A percentile compares a stretch with the other conserved stretches of the same genome.
These are phyloP conservation scores for Coniochaeta ligniaria DNA, from an alignment of 2,329 filamentous ascomycete species.

Conservation along the genomic window DNA sequence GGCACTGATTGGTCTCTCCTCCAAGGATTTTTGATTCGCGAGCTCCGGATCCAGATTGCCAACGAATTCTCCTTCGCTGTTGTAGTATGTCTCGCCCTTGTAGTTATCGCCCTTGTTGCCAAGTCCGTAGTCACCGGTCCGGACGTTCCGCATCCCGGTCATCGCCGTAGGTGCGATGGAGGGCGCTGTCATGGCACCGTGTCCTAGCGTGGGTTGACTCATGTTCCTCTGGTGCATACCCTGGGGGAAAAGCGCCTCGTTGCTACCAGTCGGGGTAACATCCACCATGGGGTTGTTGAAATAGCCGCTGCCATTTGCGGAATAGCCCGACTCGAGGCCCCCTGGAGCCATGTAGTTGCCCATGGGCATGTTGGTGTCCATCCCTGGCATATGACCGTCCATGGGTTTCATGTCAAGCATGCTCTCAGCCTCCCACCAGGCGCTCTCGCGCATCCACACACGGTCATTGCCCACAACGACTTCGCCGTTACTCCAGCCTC, in stretches of 20 bases:
- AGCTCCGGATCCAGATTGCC: constrained; percentile 70
- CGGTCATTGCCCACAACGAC: constrained; percentile 86
- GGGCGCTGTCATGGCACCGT: constrained; percentile 34
- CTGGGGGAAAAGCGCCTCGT: constrained; percentile 62
- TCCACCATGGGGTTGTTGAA: constrained; percentile 58
- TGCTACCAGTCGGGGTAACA: constrained; percentile 57
- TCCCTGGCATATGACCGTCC: constrained; percentile 28
- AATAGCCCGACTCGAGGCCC: constrained; percentile 67
- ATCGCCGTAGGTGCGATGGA: constrained; percentile 49
- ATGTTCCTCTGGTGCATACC: constrained; percentile 51
- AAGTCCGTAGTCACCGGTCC: constrained; percentile 78
- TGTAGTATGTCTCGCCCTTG: constrained; percentile 69
- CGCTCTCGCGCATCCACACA: constrained; percentile 88
- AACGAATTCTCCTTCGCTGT: constrained; percentile 59
- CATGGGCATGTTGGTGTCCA: constrained; percentile 15
- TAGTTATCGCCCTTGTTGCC: constrained; percentile 77
- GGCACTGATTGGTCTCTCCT: constrained; percentile 56
- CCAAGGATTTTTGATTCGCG: constrained; percentile 68
- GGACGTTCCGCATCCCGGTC: constrained; percentile 42
- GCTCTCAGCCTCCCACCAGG: constrained; percentile 97
- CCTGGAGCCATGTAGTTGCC: constrained; percentile 33
- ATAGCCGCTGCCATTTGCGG: constrained; percentile 59
- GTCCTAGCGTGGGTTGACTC: constrained; percentile 44
- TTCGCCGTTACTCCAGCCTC: constrained; percentile 97
- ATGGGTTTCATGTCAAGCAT: constrained; percentile 85